A percentile compares a stretch with the other conserved stretches of the same genome.
phyloP scores from a whole-genome alignment of 805 yeast genomes.

The Torulaspora gathmanii region DNA sequence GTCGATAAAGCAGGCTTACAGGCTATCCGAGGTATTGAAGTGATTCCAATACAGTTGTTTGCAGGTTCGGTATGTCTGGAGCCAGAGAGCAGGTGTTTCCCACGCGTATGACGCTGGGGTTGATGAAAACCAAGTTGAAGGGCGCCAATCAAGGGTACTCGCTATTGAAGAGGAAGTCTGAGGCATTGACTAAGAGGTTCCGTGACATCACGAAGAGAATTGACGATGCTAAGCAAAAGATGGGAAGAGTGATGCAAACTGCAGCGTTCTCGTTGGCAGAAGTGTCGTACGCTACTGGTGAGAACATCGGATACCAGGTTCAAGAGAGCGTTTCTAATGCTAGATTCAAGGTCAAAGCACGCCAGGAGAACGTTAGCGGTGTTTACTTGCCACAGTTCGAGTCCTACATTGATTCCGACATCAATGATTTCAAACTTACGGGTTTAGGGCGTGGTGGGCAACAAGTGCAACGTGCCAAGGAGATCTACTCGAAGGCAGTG shows the following conservation, averaged over 20 bases:
- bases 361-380: constrained; percentile 95
- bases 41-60: not conserved
- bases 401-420: constrained; percentile 71
- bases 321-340: constrained; percentile 91
- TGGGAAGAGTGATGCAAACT: constrained; percentile 98
- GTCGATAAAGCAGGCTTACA: not conserved
- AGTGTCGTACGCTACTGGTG: constrained; percentile 96
- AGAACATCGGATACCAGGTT: constrained; percentile 90
- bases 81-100: constrained; percentile 92
- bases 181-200: constrained; percentile 92
- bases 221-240: constrained; percentile 91
- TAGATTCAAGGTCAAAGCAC: constrained; percentile 82
- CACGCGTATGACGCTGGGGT: constrained; percentile 92
- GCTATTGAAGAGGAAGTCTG: constrained; percentile 88
- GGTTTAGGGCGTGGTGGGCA: constrained; percentile 99
- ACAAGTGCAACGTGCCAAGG: constrained; percentile 91
- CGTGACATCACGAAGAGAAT: constrained; percentile 92
- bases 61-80: constrained; percentile 23
- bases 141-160: constrained; percentile 98
- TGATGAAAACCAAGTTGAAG: constrained; percentile 91
- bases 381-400: constrained; percentile 92
- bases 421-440: constrained; percentile 92
- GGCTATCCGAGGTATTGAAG: not conserved
- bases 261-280: constrained; percentile 97
- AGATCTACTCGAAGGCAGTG: constrained; percentile 91